A percentile compares a stretch with the other conserved stretches of the same genome.
These are phyloP conservation scores for Sporormia fimetaria DNA, from an alignment of 495 filamentous ascomycete genomes.

Conservation along the genomic window DNA sequence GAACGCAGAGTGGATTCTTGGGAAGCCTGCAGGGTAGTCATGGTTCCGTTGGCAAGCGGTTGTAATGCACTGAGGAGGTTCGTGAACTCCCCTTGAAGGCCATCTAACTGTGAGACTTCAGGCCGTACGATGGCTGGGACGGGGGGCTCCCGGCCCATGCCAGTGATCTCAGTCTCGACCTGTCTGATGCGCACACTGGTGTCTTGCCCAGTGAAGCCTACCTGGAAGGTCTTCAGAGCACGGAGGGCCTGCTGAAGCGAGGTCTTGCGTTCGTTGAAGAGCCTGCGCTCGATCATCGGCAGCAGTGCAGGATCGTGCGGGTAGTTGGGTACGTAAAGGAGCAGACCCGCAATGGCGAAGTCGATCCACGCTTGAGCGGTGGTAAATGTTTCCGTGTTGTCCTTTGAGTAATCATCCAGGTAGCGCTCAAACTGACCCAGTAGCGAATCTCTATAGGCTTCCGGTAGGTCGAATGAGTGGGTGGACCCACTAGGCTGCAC, in stretches of 20 bases:
- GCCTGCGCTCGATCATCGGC: slow-evolving; percentile 57
- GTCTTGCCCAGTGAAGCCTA: slow-evolving; percentile 53
- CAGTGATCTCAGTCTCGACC: slow-evolving; percentile 45
- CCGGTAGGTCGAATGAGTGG: too few relatives aligned
- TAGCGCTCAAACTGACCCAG: too few relatives aligned
- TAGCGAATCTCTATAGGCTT: too few relatives aligned
- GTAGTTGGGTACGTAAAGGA: slow-evolving; percentile 75
- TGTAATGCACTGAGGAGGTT: slow-evolving; percentile 58
- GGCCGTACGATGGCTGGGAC: slow-evolving; percentile 65
- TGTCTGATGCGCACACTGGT: slow-evolving; percentile 51
- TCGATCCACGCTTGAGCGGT: slow-evolving; percentile 45
- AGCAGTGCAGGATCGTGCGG: slow-evolving; percentile 76
- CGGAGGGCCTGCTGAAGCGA: slow-evolving; percentile 46
- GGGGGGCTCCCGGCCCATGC: slow-evolving; percentile 50
- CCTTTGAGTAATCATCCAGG: neutral
- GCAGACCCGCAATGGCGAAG: slow-evolving; percentile 34
- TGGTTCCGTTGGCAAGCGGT: slow-evolving; percentile 5
- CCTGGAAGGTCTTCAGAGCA: slow-evolving; percentile 53
- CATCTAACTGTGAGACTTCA: slow-evolving; percentile 47
- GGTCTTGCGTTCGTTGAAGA: slow-evolving; percentile 45
- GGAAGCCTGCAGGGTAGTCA: slow-evolving; percentile 3
- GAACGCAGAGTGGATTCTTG: slow-evolving; percentile 38
- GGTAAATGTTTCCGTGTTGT: slow-evolving; percentile 1
- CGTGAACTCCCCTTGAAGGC: slow-evolving; percentile 72
- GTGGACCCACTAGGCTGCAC: too few relatives aligned